Conservation (phyloP, 441 rosid species). For the Gossypium trilobum region DNA sequence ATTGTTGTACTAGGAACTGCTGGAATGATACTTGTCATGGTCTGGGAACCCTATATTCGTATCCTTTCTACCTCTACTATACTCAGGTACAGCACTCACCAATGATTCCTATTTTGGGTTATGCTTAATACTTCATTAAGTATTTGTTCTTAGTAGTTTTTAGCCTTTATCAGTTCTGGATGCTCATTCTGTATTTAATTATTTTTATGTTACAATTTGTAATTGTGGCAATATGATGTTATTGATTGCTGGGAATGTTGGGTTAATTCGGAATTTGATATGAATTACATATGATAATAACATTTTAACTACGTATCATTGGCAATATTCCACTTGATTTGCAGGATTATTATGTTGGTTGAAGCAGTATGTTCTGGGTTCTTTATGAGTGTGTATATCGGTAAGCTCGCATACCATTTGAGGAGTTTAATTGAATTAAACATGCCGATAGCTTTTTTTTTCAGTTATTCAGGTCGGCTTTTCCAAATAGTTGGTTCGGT, state of each 20-base stretch:
- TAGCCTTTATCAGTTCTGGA: background rate
- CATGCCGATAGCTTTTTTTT: background rate
- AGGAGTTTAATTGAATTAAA: background rate
- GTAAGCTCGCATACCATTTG: constrained; percentile 35
- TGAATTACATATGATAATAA: background rate
- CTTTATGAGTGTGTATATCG: constrained; percentile 70
- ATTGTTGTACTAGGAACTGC: constrained; percentile 59
- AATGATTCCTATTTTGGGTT: background rate
- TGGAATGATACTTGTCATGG: constrained; percentile 78
- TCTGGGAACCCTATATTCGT: constrained; percentile 58
- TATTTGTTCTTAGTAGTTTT: background rate
- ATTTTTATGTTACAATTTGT: background rate
- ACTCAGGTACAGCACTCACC: constrained; percentile 41
- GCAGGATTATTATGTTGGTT: constrained; percentile 76
- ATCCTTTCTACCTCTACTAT: constrained; percentile 59
- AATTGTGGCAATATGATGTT: background rate
- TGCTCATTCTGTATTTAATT: background rate
- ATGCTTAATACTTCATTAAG: background rate
- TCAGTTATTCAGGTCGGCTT: background rate
- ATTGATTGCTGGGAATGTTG: background rate
- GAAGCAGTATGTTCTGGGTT: constrained; percentile 80
- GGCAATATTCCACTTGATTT: constrained; percentile 6
- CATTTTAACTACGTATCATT: constrained; percentile 5
- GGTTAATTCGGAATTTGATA: background rate
- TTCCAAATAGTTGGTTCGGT: background rate